Evolutionary conservation across 495 filamentous ascomycete genomes (phyloP).

Genomic region (Penicillium soppii): DNA sequence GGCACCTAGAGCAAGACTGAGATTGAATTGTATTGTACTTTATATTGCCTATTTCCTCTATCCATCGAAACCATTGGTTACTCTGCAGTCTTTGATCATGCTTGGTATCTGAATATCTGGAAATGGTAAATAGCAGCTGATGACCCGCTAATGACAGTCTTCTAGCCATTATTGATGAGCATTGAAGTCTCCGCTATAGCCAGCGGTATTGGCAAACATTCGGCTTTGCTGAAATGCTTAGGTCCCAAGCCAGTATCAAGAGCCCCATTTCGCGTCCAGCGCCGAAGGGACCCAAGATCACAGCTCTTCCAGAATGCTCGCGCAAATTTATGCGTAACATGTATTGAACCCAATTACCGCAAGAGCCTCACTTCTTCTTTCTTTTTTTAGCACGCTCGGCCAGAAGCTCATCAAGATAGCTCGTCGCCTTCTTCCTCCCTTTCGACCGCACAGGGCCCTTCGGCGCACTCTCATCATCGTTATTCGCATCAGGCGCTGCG

Average conservation of each 20-base stretch:
- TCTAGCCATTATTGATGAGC: too few relatives aligned
- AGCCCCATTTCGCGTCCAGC: too few relatives aligned
- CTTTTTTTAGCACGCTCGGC: slow-evolving; percentile 52
- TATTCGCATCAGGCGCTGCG: slow-evolving; percentile 4
- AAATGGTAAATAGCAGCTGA: not conserved
- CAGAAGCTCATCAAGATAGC: slow-evolving; percentile 53
- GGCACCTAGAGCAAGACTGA: slow-evolving; percentile 23
- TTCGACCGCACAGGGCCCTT: slow-evolving; percentile 22
- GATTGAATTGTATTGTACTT: slow-evolving; percentile 22
- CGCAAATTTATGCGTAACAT: slow-evolving; percentile 3
- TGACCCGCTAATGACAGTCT: too few relatives aligned
- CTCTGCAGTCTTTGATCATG: not conserved
- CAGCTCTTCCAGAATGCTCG: not conserved
- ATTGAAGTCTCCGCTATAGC: too few relatives aligned
- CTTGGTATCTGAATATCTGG: not conserved
- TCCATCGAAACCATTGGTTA: slow-evolving; percentile 4
- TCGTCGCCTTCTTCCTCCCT: slow-evolving; percentile 40
- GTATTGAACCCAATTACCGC: not conserved
- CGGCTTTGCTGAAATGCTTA: too few relatives aligned
- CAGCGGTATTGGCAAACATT: too few relatives aligned
- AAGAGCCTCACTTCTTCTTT: slow-evolving; percentile 49
- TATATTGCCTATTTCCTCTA: slow-evolving; percentile 18
- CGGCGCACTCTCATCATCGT: not conserved
- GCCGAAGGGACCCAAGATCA: too few relatives aligned
- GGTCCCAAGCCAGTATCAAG: too few relatives aligned